These are phyloP conservation scores for Durotheca rogersii DNA, from an alignment of 495 filamentous ascomycete species.

Conservation along the genomic window DNA sequence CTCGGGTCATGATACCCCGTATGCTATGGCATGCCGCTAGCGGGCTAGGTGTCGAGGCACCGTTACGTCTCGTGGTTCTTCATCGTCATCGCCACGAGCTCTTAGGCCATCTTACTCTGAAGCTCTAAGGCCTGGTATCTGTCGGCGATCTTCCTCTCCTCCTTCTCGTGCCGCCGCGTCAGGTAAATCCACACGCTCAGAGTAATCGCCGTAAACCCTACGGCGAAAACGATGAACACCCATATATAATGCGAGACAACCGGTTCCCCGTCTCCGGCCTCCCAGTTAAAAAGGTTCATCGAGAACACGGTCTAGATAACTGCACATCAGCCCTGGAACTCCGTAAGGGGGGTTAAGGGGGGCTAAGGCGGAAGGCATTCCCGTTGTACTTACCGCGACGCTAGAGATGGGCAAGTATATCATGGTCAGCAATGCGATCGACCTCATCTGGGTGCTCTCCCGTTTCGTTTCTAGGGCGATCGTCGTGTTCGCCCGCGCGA, in stretches of 20 bases:
- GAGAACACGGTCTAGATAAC: constrained; percentile 25
- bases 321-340: background rate
- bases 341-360: no score
- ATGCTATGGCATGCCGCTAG: no score
- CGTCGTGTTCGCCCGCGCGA: constrained; percentile 15
- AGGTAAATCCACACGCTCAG: constrained; percentile 10
- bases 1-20: no score
- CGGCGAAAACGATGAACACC: constrained; percentile 11
- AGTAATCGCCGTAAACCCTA: constrained; percentile 17
- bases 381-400: constrained; percentile 13
- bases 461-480: constrained; percentile 17
- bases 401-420: constrained; percentile 20
- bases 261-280: constrained; percentile 4
- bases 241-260: constrained; percentile 22
- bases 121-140: background rate
- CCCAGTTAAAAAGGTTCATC: constrained; percentile 23
- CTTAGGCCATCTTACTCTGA: constrained; percentile 3
- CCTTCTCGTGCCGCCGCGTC: background rate
- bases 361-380: no score
- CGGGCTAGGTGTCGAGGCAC: no score
- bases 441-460: constrained; percentile 21
- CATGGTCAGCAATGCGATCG: constrained; percentile 23
- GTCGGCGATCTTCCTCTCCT: background rate
- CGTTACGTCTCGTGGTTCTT: no score
- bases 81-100: no score